Conservation (phyloP, 768 basidiomycete species). For the Chlorophyllum brunneum region DNA sequence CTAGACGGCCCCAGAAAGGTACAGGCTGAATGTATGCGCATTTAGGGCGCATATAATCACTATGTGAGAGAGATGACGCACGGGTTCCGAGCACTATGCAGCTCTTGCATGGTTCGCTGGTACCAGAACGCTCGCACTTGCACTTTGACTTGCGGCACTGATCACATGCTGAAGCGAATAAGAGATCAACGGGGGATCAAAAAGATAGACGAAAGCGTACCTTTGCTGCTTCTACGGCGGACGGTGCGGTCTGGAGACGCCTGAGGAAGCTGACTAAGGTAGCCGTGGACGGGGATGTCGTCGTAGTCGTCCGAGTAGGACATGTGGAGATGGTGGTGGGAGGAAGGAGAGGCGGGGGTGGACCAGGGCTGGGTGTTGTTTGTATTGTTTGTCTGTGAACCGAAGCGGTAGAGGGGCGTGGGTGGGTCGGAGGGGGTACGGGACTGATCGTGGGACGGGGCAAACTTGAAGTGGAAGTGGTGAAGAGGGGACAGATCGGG, state of each 20-base stretch:
- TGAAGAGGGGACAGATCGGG: slow-evolving; percentile 38
- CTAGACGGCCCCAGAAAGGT: slow-evolving; percentile 78
- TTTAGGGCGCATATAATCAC: background rate
- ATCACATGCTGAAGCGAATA: slow-evolving; percentile 61
- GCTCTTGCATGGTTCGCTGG: slow-evolving; percentile 68
- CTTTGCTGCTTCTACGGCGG: slow-evolving; percentile 75
- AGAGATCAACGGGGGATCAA: slow-evolving; percentile 3
- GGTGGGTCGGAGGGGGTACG: slow-evolving; percentile 28
- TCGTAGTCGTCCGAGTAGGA: slow-evolving; percentile 63
- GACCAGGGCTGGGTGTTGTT: slow-evolving; percentile 1
- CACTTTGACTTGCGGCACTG: slow-evolving; percentile 89
- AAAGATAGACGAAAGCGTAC: slow-evolving; percentile 27
- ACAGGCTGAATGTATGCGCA: slow-evolving; percentile 43
- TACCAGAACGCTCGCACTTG: slow-evolving; percentile 72
- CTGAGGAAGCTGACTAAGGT: slow-evolving; percentile 44
- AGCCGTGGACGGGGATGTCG: slow-evolving; percentile 25
- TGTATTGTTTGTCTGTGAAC: slow-evolving; percentile 14
- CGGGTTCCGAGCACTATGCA: slow-evolving; percentile 71
- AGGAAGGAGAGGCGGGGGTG: slow-evolving; percentile 18
- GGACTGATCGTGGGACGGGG: slow-evolving; percentile 26
- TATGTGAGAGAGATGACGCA: slow-evolving; percentile 30
- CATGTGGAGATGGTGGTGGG: slow-evolving; percentile 23
- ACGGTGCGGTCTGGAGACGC: slow-evolving; percentile 45
- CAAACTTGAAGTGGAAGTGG: slow-evolving; percentile 34
- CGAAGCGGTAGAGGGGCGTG: slow-evolving; percentile 32